Percentiles rank a stretch among this genome's conserved stretches.
These are phyloP conservation scores for Chaetomium tenue DNA, from an alignment of 495 filamentous ascomycete species.

Conservation along the genomic window DNA sequence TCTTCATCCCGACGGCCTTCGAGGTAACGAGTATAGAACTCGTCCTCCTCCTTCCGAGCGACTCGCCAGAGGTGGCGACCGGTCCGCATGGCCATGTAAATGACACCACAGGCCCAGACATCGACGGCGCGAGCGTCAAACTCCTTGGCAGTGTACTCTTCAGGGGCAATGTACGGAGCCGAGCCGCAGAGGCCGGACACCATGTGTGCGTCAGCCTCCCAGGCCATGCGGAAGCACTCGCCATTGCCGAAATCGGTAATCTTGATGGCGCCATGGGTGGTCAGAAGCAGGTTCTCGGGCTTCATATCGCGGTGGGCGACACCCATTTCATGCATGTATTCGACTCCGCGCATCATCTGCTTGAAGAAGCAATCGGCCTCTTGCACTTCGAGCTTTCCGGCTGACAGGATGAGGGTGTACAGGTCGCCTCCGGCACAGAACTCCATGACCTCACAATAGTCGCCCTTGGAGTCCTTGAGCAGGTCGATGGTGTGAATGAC, in stretches of 20 bases:
- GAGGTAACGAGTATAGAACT: slow-evolving; percentile 92
- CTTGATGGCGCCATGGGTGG: slow-evolving; percentile 89
- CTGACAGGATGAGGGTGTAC: slow-evolving; percentile 89
- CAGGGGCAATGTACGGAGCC: slow-evolving; percentile 94
- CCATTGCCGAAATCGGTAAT: slow-evolving; percentile 99
- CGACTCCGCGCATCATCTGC: slow-evolving; percentile 98
- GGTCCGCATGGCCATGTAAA: slow-evolving; percentile 99
- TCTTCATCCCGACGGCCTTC: slow-evolving; percentile 89
- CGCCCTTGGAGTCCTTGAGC: slow-evolving; percentile 91
- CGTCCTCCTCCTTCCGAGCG: slow-evolving; percentile 91
- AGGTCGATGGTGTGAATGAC: slow-evolving; percentile 98
- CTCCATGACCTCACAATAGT: slow-evolving; percentile 99
- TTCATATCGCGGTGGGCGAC: slow-evolving; percentile 97
- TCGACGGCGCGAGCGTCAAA: slow-evolving; percentile 97
- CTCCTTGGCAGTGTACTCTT: slow-evolving; percentile 92
- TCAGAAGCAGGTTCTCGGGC: slow-evolving; percentile 93
- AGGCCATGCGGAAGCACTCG: slow-evolving; percentile 99
- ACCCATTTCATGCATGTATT: slow-evolving; percentile 99
- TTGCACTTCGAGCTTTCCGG: slow-evolving; percentile 85
- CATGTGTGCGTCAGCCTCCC: slow-evolving; percentile 98
- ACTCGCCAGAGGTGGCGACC: slow-evolving; percentile 95
- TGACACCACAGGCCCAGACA: slow-evolving; percentile 96
- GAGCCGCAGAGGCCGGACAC: slow-evolving; percentile 94
- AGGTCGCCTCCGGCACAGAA: slow-evolving; percentile 96
- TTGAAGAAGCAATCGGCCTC: slow-evolving; percentile 99